Base-by-base conservation (phyloP, 2,329 filamentous ascomycete species). In the Beauveria sp. region DNA sequence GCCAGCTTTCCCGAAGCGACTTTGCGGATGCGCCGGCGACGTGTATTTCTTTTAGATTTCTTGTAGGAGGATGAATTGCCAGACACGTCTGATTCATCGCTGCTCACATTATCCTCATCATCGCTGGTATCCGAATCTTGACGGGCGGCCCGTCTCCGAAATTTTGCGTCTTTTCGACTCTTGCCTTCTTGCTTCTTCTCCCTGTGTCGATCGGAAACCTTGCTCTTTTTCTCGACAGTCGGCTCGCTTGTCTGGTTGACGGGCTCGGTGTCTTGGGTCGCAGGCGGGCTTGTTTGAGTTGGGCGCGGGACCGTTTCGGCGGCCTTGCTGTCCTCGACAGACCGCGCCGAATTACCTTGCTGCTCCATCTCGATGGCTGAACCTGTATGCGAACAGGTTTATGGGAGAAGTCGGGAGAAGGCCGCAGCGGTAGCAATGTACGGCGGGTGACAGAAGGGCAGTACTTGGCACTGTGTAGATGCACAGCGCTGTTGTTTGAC, bases 81-180 rank as follows among this genome's bases (percentile, higher is more conserved):
- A 26, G 60, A 61, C 9, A 9, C 6, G 20, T 61, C 60, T 4
- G 60, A 61, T 5, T 54, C 60, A 22, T 61, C 54, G 41, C 60
- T 61, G 28, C 24, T 47, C 12, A 28, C 2, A 22, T 54, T 41
- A 9, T 61, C 54, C 3, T 61, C 47, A 10, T 48, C 41, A 9
- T 61, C 60, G 48, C 46, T 61, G 28, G 24, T 40, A 34, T 54
- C 48, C 5, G 60, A 53, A 26, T 41, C 54, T 22, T 53, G 54
- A 28, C n/a, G 60, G 20, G 34, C n/a, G 5, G 52, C 6, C n/a
- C 40, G 53, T 48, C 54, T 57, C 3, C 54, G 53, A 5, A 55
- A 53, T 41, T 53, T 61, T 9, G 46, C 7, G 16, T 48, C 48
- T 30, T 16, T 40, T n/a, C 60, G 60, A 4, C 18, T 41, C 40